phyloP scores from a whole-genome alignment of 371 early-diverging fungal genomes.

The Mucor racemosus region DNA sequence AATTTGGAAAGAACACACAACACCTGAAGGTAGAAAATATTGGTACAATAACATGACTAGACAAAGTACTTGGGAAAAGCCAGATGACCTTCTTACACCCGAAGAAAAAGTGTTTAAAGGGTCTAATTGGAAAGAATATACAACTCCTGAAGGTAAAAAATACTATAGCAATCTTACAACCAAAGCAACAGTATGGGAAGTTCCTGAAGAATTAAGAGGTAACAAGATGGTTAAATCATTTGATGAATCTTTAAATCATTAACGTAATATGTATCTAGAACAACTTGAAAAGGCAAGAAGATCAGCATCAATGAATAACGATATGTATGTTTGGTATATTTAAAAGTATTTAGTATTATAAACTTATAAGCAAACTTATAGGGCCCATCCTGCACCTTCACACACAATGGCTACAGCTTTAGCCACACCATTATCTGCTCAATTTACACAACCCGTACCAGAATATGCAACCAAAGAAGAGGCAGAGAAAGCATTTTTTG shows the following conservation, averaged over 20 bases:
- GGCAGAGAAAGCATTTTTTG: slow-evolving; percentile 83
- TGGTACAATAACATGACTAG: slow-evolving; percentile 85
- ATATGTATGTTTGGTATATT: slow-evolving; percentile 26
- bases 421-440: slow-evolving; percentile 13
- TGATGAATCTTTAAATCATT: not conserved
- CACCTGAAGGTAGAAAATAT: slow-evolving; percentile 83
- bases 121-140: slow-evolving; percentile 89
- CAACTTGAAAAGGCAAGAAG: slow-evolving; percentile 46
- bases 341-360: not conserved
- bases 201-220: slow-evolving; percentile 80
- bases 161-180: slow-evolving; percentile 89
- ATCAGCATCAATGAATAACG: slow-evolving; percentile 19
- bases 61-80: slow-evolving; percentile 93
- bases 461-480: slow-evolving; percentile 80
- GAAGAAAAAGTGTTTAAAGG: slow-evolving; percentile 76
- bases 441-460: slow-evolving; percentile 22
- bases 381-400: not conserved
- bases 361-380: not conserved
- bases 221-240: not conserved
- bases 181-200: slow-evolving; percentile 86
- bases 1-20: slow-evolving; percentile 80
- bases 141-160: slow-evolving; percentile 80
- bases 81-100: slow-evolving; percentile 86
- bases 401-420: slow-evolving; percentile 1
- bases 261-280: slow-evolving; percentile 20